Conservation (phyloP, 768 basidiomycete species). For the Amanita molliuscula region DNA sequence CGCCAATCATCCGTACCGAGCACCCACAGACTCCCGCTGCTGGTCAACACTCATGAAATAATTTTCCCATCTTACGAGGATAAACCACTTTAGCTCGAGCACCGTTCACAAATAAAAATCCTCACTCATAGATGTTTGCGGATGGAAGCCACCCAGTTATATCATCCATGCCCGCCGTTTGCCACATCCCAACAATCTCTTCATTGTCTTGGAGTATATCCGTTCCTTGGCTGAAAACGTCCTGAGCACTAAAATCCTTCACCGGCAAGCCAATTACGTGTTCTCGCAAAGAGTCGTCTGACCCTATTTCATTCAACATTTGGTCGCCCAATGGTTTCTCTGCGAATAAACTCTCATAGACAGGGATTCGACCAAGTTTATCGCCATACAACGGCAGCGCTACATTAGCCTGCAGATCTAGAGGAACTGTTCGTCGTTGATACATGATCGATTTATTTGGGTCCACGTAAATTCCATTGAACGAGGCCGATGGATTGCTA, state of each 20-base stretch:
- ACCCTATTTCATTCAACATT: not conserved
- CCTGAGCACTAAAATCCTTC: not conserved
- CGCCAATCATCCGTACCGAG: not conserved
- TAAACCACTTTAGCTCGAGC: slow-evolving; percentile 16
- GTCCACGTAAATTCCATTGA: not conserved
- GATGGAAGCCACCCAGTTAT: slow-evolving; percentile 47
- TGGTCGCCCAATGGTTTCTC: slow-evolving; percentile 12
- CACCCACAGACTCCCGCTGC: too few species aligned
- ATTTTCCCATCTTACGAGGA: slow-evolving; percentile 20
- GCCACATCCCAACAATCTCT: slow-evolving; percentile 13
- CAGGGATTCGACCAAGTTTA: slow-evolving; percentile 47
- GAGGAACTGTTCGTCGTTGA: not conserved
- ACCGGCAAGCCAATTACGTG: not conserved
- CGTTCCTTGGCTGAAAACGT: too few species aligned
- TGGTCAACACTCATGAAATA: slow-evolving; percentile 19
- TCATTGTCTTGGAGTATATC: slow-evolving; percentile 8
- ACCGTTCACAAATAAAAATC: slow-evolving; percentile 6
- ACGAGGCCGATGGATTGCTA: not conserved
- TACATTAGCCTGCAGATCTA: slow-evolving; percentile 16
- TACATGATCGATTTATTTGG: not conserved
- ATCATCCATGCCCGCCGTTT: slow-evolving; percentile 34
- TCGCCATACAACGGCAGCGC: slow-evolving; percentile 45
- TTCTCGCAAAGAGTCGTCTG: too few species aligned
- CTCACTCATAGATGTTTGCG: slow-evolving; percentile 35
- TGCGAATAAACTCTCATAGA: slow-evolving; percentile 29